Evolutionary conservation across 1,284 basidiomycete species (phyloP), one percentile per base, ranked within the genome.

Genomic region (Inonotus hispidus): DNA sequence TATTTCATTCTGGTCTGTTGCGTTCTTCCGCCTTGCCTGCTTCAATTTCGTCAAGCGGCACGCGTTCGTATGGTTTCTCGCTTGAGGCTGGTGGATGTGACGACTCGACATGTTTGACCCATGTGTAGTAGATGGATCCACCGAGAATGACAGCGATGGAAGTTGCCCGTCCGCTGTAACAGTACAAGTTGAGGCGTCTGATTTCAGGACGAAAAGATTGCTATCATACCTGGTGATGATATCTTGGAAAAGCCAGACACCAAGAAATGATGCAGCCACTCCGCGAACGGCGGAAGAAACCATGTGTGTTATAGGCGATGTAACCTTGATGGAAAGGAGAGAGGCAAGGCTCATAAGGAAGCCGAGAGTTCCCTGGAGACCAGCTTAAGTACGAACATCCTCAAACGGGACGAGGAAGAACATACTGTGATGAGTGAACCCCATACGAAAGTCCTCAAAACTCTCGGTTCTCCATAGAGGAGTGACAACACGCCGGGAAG

Each of bases 291-390:
- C 91, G 13, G 90, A 92, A 7, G 90, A 92, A 35, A 94, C 79
- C 93, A 95, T 95, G 72, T 95, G 92, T 1, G 92, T 93, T 70
- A 94, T 92, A 14, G 92, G 92, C 1, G 92, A 94, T 2, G 93
- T 95, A 63, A 95, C 87, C 72, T 95, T 93, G 78, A 95, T 94
- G 29, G 89, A 92, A 50, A 95, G 80, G 60, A 92, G 74, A 64
- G 90, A 90, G n/a, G 93, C 92, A 62, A 95, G 84, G 74, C 88
- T 90, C 84, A 95, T 93, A 67, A 93, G 75, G 79, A 95, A 95
- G 8, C 92, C 93, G 62, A 95, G 75, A 16, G 81, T 75, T 41
- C 92, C 92, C 91, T 92, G 63, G 56, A 32, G 37, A 50, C 27
- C 25, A 16, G 53, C 27, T 37, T 8, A 38, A 25, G 49, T 35